Percentiles rank a stretch among this genome's conserved stretches.
These are phyloP conservation scores for Candida anglica DNA, from an alignment of 805 yeast genomes.

Conservation along the genomic window DNA sequence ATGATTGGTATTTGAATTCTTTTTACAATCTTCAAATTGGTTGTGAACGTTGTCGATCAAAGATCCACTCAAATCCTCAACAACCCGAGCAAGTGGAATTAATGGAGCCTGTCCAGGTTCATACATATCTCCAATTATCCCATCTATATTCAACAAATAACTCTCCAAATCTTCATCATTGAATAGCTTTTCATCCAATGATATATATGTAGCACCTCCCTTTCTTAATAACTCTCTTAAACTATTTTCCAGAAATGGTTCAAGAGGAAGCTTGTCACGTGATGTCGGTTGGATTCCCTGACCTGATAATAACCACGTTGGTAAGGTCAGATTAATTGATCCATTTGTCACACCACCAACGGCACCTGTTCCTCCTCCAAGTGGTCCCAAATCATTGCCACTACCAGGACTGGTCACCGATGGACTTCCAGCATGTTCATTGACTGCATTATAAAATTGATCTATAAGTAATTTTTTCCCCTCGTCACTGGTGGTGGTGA, in stretches of 20 bases:
- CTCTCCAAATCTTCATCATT: constrained; percentile 23
- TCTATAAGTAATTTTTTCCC: constrained; percentile 36
- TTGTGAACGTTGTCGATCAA: background rate
- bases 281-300: too few species aligned
- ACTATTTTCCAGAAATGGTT: constrained; percentile 6
- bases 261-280: too few species aligned
- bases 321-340: too few species aligned
- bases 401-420: background rate
- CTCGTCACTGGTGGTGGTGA: constrained; percentile 4
- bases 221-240: constrained; percentile 11
- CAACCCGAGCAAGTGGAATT: background rate
- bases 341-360: background rate
- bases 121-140: background rate
- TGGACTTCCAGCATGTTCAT: constrained; percentile 13
- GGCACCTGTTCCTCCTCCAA: background rate
- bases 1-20: too few species aligned
- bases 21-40: background rate
- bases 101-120: background rate
- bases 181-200: constrained; percentile 8
- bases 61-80: background rate
- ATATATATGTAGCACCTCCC: constrained; percentile 17
- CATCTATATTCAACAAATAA: constrained; percentile 15
- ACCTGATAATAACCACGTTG: too few species aligned
- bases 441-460: constrained; percentile 30
- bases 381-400: background rate